phyloP scores from a whole-genome alignment of 352 stramenopile species.

The Globisporangium cylindrosporum region DNA sequence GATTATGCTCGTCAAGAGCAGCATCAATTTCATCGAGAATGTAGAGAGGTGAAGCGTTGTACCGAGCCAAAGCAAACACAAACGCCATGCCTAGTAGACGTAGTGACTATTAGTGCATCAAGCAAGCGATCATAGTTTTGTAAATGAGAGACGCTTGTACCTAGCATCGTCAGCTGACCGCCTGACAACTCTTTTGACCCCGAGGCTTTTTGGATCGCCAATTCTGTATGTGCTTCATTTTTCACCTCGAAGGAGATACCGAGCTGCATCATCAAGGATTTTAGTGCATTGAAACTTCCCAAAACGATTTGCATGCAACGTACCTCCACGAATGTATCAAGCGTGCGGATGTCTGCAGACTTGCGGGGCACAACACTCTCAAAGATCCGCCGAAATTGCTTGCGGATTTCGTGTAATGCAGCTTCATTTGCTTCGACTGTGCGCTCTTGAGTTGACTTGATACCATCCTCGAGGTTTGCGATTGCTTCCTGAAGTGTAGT shows the following conservation, averaged over 20 bases:
- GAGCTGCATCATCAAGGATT: not conserved
- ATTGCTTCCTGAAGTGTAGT: not conserved
- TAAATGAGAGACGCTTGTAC: not conserved
- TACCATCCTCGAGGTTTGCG: not conserved
- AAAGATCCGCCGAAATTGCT: not conserved
- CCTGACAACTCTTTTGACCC: not conserved
- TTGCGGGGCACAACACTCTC: not conserved
- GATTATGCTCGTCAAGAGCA: constrained; percentile 1
- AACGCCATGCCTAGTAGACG: not conserved
- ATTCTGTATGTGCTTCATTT: not conserved
- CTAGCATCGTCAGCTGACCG: not conserved
- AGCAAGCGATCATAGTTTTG: not conserved
- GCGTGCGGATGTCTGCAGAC: not conserved
- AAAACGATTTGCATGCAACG: not conserved
- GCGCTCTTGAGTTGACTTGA: not conserved
- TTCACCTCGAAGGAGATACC: not conserved
- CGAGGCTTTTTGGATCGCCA: not conserved
- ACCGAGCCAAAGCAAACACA: not conserved
- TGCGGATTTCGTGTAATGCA: not conserved
- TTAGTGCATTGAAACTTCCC: not conserved
- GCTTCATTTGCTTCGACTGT: not conserved
- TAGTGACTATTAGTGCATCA: not conserved
- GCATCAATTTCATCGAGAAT: not conserved
- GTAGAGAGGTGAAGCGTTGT: not conserved
- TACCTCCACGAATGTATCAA: not conserved